phyloP scores from a whole-genome alignment of 805 yeast species.

The Kuraishia piskuri region DNA sequence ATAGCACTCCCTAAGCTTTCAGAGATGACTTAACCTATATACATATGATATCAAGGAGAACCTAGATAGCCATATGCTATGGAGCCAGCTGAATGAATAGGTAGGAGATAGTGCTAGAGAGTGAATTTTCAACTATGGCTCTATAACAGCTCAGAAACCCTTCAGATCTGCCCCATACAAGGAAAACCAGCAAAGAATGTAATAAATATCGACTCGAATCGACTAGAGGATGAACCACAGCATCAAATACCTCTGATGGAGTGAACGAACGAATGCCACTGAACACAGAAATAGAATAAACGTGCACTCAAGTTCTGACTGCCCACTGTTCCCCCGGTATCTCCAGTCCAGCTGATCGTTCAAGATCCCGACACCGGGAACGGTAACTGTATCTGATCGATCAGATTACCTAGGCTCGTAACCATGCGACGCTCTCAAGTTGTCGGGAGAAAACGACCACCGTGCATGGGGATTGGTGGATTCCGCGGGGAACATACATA shows the following conservation, averaged over 20 bases:
- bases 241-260: not conserved
- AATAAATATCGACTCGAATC: no score
- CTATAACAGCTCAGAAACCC: not conserved
- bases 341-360: not conserved
- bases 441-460: not conserved
- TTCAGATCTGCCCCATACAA: not conserved
- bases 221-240: not conserved
- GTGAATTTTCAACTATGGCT: no score
- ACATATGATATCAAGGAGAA: not conserved
- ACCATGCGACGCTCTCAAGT: not conserved
- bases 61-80: not conserved
- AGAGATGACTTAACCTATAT: not conserved
- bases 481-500: not conserved
- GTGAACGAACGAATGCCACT: not conserved
- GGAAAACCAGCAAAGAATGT: no score
- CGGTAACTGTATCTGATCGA: not conserved
- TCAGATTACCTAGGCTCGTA: not conserved
- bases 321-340: not conserved
- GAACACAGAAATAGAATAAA: not conserved
- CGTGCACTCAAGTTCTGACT: not conserved
- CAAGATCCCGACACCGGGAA: not conserved
- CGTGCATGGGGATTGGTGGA: not conserved
- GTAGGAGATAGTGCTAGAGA: not conserved
- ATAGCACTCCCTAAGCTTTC: not conserved
- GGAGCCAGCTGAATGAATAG: not conserved